These are phyloP conservation scores for Rhodotorula sp. DNA, from an alignment of 1,284 basidiomycete genomes.

Conservation along the genomic window DNA sequence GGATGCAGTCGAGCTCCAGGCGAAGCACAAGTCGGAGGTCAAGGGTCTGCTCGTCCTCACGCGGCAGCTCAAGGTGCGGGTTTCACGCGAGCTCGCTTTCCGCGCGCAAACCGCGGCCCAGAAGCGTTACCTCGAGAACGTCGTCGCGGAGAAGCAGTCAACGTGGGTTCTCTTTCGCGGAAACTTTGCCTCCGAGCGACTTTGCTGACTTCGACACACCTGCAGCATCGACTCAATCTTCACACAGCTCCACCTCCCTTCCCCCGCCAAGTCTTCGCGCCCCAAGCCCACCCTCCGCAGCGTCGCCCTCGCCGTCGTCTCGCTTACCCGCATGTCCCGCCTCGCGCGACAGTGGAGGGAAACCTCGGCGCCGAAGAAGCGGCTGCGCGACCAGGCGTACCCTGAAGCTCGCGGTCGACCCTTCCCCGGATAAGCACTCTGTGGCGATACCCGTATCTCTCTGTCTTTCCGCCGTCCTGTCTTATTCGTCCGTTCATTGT, in stretches of 20 bases:
- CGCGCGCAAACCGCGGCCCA: slow-evolving; percentile 78
- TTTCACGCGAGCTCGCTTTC: slow-evolving; percentile 76
- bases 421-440: slow-evolving; percentile 14
- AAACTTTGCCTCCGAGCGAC: neutral
- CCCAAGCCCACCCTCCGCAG: slow-evolving; percentile 25
- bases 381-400: slow-evolving; percentile 39
- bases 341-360: slow-evolving; percentile 30
- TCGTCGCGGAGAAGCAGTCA: slow-evolving; percentile 37
- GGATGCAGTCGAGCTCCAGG: slow-evolving; percentile 31
- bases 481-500: too few species aligned
- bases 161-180: slow-evolving; percentile 22
- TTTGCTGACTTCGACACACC: slow-evolving; percentile 6
- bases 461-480: too few species aligned
- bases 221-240: slow-evolving; percentile 33
- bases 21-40: slow-evolving; percentile 75
- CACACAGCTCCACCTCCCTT: slow-evolving; percentile 18
- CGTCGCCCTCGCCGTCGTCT: slow-evolving; percentile 36
- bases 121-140: slow-evolving; percentile 64
- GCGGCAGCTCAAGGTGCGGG: slow-evolving; percentile 86
- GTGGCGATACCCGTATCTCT: too few species aligned
- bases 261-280: neutral
- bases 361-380: slow-evolving; percentile 29
- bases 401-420: slow-evolving; percentile 36
- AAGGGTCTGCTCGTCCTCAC: slow-evolving; percentile 86
- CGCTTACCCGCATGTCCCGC: slow-evolving; percentile 37